Evolutionary conservation across 148 eudicot genomes (phyloP).

Genomic region (Camellia sinensis): DNA sequence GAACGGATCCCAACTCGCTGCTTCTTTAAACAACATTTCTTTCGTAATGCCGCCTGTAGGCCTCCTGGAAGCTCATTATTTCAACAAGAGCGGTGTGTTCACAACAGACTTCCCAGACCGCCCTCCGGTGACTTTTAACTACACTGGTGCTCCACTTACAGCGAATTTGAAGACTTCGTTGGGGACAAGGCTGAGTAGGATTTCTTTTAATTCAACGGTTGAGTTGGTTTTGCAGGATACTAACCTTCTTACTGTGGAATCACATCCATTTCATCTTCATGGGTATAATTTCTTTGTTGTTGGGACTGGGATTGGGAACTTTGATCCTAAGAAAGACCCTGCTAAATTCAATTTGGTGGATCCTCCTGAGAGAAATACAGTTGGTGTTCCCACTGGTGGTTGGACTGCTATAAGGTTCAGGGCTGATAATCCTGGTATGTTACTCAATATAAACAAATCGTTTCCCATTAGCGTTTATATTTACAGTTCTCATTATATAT

Average conservation of each 20-base stretch:
- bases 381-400: slow-evolving; percentile 57
- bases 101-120: slow-evolving; percentile 25
- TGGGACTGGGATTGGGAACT: slow-evolving; percentile 57
- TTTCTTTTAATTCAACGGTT: slow-evolving; percentile 25
- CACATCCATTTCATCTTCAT: slow-evolving; percentile 55
- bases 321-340: slow-evolving; percentile 43
- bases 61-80: slow-evolving; percentile 26
- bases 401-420: slow-evolving; percentile 41
- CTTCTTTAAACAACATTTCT: slow-evolving; percentile 31
- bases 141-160: slow-evolving; percentile 29
- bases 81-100: slow-evolving; percentile 18
- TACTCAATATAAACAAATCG: background rate
- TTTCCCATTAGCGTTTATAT: background rate
- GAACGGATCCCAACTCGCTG: slow-evolving; percentile 18
- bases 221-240: slow-evolving; percentile 34
- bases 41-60: slow-evolving; percentile 30
- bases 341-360: slow-evolving; percentile 48
- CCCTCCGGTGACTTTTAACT: slow-evolving; percentile 27
- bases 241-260: slow-evolving; percentile 32
- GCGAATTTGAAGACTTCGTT: slow-evolving; percentile 22
- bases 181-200: slow-evolving; percentile 22
- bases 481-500: too few species aligned
- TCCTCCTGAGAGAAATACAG: slow-evolving; percentile 58
- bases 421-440: slow-evolving; percentile 37
- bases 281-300: slow-evolving; percentile 59